Evolutionary conservation across 352 stramenopile species (phyloP).

Genomic region (Paralagenidium karlingii): DNA sequence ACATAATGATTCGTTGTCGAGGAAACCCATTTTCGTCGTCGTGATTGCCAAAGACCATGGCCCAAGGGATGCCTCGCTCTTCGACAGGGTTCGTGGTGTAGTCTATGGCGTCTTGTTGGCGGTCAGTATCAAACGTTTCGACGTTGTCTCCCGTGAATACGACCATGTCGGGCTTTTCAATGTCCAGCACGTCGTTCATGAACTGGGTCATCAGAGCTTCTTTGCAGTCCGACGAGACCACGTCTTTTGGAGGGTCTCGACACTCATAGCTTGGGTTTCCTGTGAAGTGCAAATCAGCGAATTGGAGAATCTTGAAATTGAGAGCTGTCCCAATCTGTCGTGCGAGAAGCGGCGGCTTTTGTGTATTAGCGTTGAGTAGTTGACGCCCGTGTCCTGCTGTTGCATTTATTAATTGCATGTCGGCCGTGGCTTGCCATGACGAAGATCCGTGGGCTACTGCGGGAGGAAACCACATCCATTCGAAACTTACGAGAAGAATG

Average conservation of each 20-base stretch:
- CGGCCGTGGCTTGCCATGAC: too few relatives aligned
- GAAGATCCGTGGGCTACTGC: too few relatives aligned
- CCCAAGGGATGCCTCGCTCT: conserved; percentile 28
- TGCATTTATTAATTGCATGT: too few relatives aligned
- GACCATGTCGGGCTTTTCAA: conserved; percentile 51
- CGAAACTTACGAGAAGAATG: too few relatives aligned
- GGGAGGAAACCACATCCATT: too few relatives aligned
- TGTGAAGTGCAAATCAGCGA: conserved; percentile 52
- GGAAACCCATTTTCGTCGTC: conserved; percentile 32
- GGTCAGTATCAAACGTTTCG: conserved; percentile 10
- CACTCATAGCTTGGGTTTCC: conserved; percentile 22
- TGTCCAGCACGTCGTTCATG: conserved; percentile 34
- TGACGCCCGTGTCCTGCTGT: too few relatives aligned
- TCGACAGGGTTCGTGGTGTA: conserved; percentile 20
- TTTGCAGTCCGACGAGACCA: conserved; percentile 18
- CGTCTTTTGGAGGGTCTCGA: conserved; percentile 11
- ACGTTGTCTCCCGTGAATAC: conserved; percentile 58
- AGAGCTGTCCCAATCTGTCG: too few relatives aligned
- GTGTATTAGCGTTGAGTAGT: too few relatives aligned
- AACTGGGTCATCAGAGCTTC: conserved; percentile 38
- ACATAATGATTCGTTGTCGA: conserved; percentile 20
- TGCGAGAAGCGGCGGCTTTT: too few relatives aligned
- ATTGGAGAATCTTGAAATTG: conserved; percentile 61
- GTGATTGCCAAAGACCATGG: conserved; percentile 54
- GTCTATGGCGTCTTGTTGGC: conserved; percentile 18